Evolutionary conservation across 148 eudicot species (phyloP).

Genomic region (Rhododendron kiyosumense): DNA sequence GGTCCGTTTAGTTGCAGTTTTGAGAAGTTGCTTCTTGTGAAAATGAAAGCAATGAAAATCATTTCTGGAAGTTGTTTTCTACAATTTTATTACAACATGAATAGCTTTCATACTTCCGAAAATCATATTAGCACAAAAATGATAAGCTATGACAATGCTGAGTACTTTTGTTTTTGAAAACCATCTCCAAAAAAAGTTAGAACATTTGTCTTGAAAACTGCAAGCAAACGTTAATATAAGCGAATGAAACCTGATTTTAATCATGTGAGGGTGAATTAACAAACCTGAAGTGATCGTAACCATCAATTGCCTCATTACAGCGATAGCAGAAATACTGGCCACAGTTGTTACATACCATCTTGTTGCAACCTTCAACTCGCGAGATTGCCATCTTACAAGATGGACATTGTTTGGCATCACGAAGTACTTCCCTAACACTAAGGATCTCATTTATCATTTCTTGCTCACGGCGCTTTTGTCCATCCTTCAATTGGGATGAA

Average conservation of each 20-base stretch:
- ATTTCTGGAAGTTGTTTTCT: not conserved
- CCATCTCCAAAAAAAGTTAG: not conserved
- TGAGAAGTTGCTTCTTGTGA: not conserved
- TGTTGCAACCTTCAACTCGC: slow-evolving; percentile 86
- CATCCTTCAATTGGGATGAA: slow-evolving; percentile 46
- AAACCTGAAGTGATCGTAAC: slow-evolving; percentile 91
- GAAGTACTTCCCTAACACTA: slow-evolving; percentile 60
- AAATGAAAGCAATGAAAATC: not conserved
- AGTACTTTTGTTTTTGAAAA: not conserved
- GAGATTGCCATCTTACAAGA: slow-evolving; percentile 93
- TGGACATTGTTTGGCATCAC: slow-evolving; percentile 84
- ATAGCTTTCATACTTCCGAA: not conserved
- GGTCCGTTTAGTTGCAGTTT: not conserved
- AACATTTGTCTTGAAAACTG: not conserved
- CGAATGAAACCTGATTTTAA: not conserved
- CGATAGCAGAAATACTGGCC: slow-evolving; percentile 77
- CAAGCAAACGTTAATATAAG: not conserved
- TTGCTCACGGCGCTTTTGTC: slow-evolving; percentile 51
- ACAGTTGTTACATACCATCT: slow-evolving; percentile 78
- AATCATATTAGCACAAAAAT: not conserved
- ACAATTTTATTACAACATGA: not conserved
- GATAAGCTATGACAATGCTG: not conserved
- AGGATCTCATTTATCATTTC: slow-evolving; percentile 80
- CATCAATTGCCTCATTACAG: slow-evolving; percentile 64
- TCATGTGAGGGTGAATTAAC: slow-evolving; percentile 7